Conservation (phyloP, 2,329 filamentous ascomycete species). For the Ophiostoma quercus region DNA sequence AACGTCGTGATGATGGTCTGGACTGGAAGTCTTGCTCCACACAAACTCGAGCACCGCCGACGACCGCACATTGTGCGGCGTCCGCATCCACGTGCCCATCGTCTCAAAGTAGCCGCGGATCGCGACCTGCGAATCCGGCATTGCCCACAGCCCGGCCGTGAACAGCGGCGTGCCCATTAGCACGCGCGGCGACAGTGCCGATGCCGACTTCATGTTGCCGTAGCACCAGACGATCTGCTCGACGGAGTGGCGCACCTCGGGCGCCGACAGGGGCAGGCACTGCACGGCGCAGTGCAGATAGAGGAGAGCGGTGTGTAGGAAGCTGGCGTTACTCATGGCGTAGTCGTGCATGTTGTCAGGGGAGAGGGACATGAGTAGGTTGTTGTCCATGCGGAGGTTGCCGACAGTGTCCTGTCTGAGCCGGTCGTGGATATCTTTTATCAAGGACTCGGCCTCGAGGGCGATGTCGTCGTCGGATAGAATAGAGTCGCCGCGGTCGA, state of each 20-base stretch:
- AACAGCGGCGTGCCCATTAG: constrained; percentile 24
- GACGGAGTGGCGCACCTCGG: constrained; percentile 22
- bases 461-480: constrained; percentile 22
- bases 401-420: constrained; percentile 18
- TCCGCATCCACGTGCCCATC: constrained; percentile 23
- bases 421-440: constrained; percentile 16
- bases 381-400: constrained; percentile 17
- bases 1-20: constrained; percentile 14
- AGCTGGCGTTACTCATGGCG: constrained; percentile 24
- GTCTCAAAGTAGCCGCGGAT: constrained; percentile 15
- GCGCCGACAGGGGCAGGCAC: constrained; percentile 15
- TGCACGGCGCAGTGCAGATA: constrained; percentile 22
- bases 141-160: constrained; percentile 21
- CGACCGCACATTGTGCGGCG: constrained; percentile 19
- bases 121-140: constrained; percentile 3
- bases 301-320: constrained; percentile 23
- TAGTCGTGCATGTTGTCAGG: constrained; percentile 23
- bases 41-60: constrained; percentile 19
- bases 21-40: constrained; percentile 18
- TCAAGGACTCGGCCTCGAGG: constrained; percentile 20
- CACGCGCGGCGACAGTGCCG: constrained; percentile 22
- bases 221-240: constrained; percentile 22
- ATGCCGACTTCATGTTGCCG: constrained; percentile 21
- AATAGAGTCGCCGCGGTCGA: background rate
- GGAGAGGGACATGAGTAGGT: constrained; percentile 14